phyloP scores from a whole-genome alignment of 2,329 filamentous ascomycete species.

The Intubia oerlemansii region DNA sequence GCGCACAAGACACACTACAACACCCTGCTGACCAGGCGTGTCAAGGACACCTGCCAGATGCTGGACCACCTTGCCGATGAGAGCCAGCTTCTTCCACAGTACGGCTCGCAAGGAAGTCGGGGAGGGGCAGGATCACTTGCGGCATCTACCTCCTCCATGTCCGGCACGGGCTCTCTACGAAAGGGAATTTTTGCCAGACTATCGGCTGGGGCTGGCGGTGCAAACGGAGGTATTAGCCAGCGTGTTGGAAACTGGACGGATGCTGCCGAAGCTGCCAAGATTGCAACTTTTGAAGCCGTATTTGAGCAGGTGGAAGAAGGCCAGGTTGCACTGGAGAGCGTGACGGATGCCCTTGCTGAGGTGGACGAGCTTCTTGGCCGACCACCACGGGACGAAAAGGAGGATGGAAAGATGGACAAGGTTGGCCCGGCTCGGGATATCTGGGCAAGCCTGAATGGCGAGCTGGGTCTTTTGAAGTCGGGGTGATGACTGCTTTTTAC shows the following conservation, averaged over 20 bases:
- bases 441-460: constrained; percentile 30
- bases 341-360: constrained; percentile 25
- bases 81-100: constrained; percentile 35
- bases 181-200: no score
- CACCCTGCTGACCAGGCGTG: constrained; percentile 24
- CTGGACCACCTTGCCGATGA: constrained; percentile 36
- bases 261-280: constrained; percentile 37
- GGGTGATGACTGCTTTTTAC: no score
- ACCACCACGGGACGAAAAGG: constrained; percentile 7
- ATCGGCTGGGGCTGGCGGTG: no score
- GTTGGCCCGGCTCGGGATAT: constrained; percentile 15
- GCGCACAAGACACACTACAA: constrained; percentile 37
- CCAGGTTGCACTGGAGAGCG: constrained; percentile 30
- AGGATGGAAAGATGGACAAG: constrained; percentile 3
- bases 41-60: constrained; percentile 25
- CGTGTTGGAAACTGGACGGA: no score
- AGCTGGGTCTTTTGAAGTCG: constrained; percentile 27
- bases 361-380: constrained; percentile 23
- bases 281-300: constrained; percentile 33
- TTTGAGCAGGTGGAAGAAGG: constrained; percentile 38
- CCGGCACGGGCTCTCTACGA: no score
- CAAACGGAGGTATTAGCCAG: no score
- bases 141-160: no score
- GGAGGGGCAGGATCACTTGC: no score
- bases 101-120: constrained; percentile 18